Evolutionary conservation across 441 rosid species (phyloP).

Genomic region (Populus hybrid): DNA sequence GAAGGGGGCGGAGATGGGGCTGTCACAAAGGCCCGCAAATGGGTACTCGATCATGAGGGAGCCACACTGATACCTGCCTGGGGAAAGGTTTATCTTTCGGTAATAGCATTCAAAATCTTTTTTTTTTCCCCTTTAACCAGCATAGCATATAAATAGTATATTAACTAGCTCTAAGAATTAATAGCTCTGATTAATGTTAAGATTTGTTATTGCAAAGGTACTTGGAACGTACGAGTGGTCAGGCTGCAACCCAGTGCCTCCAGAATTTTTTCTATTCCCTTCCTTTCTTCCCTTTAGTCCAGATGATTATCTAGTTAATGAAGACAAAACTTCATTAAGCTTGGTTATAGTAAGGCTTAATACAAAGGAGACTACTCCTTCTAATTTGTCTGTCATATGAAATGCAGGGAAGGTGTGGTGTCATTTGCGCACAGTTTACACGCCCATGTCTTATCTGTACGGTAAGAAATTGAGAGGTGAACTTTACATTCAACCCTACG

Average conservation of each 20-base stretch:
- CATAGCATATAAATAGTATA: background rate
- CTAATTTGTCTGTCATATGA: background rate
- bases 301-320: slow-evolving; percentile 22
- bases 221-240: slow-evolving; percentile 76
- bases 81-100: slow-evolving; percentile 56
- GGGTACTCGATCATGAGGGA: slow-evolving; percentile 71
- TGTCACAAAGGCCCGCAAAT: slow-evolving; percentile 41
- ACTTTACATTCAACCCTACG: slow-evolving; percentile 42
- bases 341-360: background rate
- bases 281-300: slow-evolving; percentile 48
- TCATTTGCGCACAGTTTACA: slow-evolving; percentile 49
- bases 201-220: slow-evolving; percentile 28
- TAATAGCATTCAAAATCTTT: background rate
- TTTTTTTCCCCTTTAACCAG: too few relatives aligned
- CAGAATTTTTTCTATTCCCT: slow-evolving; percentile 69
- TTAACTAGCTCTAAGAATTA: background rate
- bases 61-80: slow-evolving; percentile 45
- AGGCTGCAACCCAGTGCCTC: slow-evolving; percentile 73
- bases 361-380: background rate
- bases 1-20: slow-evolving; percentile 41
- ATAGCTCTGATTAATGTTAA: too few relatives aligned
- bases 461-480: slow-evolving; percentile 54
- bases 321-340: background rate
- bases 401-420: slow-evolving; percentile 56
- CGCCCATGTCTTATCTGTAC: slow-evolving; percentile 56